A percentile compares a stretch with the other conserved stretches of the same genome.
Conservation (phyloP, 73 alveolate genomes). For the Uronychia setigera region DNA sequence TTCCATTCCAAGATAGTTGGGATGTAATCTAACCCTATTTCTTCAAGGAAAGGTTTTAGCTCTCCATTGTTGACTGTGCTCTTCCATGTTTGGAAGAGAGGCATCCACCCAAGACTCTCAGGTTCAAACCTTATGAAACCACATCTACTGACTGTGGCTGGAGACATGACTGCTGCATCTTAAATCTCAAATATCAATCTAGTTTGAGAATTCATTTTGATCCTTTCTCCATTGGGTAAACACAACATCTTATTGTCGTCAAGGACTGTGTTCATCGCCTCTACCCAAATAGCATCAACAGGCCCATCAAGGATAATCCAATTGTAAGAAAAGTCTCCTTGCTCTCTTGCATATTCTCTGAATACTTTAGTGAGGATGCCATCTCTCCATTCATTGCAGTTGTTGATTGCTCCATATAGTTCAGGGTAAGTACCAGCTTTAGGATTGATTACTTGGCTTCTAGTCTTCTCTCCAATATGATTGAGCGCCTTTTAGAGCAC, state of each 20-base stretch:
- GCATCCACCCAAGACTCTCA: constrained; percentile 97
- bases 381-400: constrained; percentile 94
- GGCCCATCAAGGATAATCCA: constrained; percentile 99
- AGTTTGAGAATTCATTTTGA: constrained; percentile 96
- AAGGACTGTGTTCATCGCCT: constrained; percentile 99
- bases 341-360: constrained; percentile 95
- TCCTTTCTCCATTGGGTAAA: constrained; percentile 99
- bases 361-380: constrained; percentile 93
- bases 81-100: constrained; percentile 95
- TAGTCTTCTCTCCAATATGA: constrained; percentile 80
- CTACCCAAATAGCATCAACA: constrained; percentile 99
- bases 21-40: too few relatives aligned
- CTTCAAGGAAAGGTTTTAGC: too few relatives aligned
- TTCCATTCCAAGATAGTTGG: too few relatives aligned
- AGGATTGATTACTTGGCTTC: constrained; percentile 90
- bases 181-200: constrained; percentile 98
- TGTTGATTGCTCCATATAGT: constrained; percentile 95
- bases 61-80: too few relatives aligned
- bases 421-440: constrained; percentile 95
- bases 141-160: constrained; percentile 99
- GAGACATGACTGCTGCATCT: constrained; percentile 98
- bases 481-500: constrained; percentile 89
- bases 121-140: constrained; percentile 99
- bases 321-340: constrained; percentile 85
- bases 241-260: constrained; percentile 99